phyloP scores from a whole-genome alignment of 2,329 filamentous ascomycete species.

The Penicillium concentricum region DNA sequence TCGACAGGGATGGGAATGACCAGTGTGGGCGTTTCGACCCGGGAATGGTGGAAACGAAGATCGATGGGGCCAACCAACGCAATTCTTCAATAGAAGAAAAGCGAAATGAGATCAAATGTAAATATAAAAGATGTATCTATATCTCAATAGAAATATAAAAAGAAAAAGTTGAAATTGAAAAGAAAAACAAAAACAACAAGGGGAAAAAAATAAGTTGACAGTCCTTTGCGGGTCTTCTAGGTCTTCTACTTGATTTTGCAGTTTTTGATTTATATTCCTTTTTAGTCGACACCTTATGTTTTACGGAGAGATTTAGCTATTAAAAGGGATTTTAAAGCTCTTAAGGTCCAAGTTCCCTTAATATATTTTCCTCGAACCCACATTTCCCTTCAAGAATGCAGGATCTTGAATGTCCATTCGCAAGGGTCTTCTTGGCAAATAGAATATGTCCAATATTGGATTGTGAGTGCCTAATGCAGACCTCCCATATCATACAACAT shows the following conservation, averaged over 20 bases:
- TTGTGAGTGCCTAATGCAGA: background rate
- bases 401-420: slow-evolving; percentile 20
- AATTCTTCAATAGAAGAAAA: slow-evolving; percentile 11
- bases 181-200: background rate
- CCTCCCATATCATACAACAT: background rate
- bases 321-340: background rate
- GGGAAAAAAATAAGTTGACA: background rate
- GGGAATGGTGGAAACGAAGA: slow-evolving; percentile 32
- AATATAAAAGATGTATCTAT: background rate
- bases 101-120: background rate
- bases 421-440: slow-evolving; percentile 19
- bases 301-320: background rate
- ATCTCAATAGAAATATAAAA: background rate
- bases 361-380: slow-evolving; percentile 2
- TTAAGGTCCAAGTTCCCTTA: background rate
- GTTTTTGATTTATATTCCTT: background rate
- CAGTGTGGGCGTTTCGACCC: slow-evolving; percentile 28
- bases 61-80: slow-evolving; percentile 26
- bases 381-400: slow-evolving; percentile 19
- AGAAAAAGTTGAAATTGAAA: background rate
- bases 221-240: slow-evolving; percentile 1
- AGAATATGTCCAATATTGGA: slow-evolving; percentile 3
- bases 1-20: slow-evolving; percentile 36
- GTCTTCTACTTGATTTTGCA: background rate
- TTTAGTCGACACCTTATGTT: background rate